phyloP scores from a whole-genome alignment of 441 rosid species.

The Erodium trifolium region DNA sequence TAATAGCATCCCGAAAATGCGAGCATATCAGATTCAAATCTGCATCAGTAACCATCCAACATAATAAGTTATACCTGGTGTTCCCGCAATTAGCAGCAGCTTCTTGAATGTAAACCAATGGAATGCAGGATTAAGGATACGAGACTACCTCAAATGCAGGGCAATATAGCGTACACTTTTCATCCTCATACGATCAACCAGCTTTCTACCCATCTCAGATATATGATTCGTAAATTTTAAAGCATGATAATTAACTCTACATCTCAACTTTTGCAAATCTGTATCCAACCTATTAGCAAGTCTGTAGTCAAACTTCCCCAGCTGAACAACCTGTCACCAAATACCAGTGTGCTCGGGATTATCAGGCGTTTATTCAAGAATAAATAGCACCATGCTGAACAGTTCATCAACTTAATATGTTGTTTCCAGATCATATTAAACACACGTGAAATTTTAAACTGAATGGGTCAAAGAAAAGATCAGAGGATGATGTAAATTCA shows the following conservation, averaged over 20 bases:
- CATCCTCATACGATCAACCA: conserved; percentile 67
- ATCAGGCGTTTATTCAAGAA: not conserved
- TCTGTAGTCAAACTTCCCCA: conserved; percentile 86
- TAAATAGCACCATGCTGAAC: conserved; percentile 5
- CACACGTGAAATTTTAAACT: not conserved
- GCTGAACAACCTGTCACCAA: conserved; percentile 61
- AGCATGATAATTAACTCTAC: conserved; percentile 88
- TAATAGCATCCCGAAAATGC: conserved; percentile 73
- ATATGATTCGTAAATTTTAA: conserved; percentile 78
- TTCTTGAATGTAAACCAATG: not conserved
- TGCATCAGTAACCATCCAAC: conserved; percentile 29
- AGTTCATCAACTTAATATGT: not conserved
- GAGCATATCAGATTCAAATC: conserved; percentile 98
- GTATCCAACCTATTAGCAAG: conserved; percentile 75
- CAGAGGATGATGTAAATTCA: not conserved
- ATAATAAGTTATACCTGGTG: conserved; percentile 16
- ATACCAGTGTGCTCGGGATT: conserved; percentile 4
- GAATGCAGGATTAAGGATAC: not conserved
- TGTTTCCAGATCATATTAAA: not conserved
- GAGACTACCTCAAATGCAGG: conserved; percentile 69
- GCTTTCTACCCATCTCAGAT: conserved; percentile 55
- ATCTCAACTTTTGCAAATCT: conserved; percentile 81
- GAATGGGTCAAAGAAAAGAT: not conserved
- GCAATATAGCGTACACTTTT: conserved; percentile 74
- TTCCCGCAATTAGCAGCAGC: not conserved